Evolutionary conservation across 768 basidiomycete genomes (phyloP), one percentile per base, ranked within the genome.

Genomic region (Kwoniella mangroviensis): DNA sequence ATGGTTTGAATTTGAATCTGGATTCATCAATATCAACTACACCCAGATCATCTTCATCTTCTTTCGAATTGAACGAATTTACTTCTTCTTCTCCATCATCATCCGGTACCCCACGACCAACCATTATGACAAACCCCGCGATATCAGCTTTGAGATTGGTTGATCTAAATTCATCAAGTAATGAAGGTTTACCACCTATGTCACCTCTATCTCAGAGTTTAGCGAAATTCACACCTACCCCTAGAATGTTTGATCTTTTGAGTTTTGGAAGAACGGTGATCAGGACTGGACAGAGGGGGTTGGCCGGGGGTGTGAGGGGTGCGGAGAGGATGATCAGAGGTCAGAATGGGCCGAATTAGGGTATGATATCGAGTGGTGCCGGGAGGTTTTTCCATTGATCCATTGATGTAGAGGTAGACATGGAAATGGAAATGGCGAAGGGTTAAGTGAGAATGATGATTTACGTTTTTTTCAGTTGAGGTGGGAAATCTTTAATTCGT

Each of bases 171-270:
- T 13, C 45, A 9, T 43, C 53, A 3, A 28, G 63, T 22, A 45
- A 42, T 10, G 65, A 41, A 22, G 21, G 19, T 2, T 11, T 40
- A 6, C 52, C 61, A 19, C 68, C 68, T 12, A 69, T 69, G 68
- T 69, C 68, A 11, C 73, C 75, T 7, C 63, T 78, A 17, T 62
- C 74, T 4, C 54, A 69, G 28, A 70, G 68, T 55, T 49, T 80
- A 42, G 70, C 73, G 49, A 69, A 69, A 22, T 80, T 80, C 66
- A 75, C 79, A 21, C 79, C 79, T 13, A 76, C 75, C 7, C 79
- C 79, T 12, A 63, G 70, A 22, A 72, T 56, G 28, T 80, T 80
- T 65, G 79, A 80, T 63, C 67, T 80, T 9, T 53, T 80, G 21
- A 73, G 71, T 52, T 75, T 80, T 60, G 79, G 77, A 12, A 54